Base-by-base conservation (phyloP, 257 asterid genomes). In the Haberlea rhodopensis region DNA sequence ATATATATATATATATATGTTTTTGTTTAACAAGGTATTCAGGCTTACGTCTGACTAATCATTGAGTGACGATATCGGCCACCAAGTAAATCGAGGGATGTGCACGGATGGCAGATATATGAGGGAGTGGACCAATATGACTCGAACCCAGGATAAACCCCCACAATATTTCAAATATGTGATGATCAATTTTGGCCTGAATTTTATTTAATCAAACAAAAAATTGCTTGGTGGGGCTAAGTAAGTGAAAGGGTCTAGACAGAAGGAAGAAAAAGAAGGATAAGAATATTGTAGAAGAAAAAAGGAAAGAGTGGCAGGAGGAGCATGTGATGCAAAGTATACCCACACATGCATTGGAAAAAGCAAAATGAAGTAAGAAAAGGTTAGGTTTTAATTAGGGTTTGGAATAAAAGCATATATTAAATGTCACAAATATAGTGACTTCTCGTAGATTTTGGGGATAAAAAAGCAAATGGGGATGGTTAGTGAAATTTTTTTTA, bases 251-350 rank as follows among this genome's bases (percentile, higher is more conserved):
- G 72, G 70, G 46, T 16, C n/a, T 37, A 73, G 79, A 68, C 75
- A 65, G 27, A 60, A 40, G 66, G 62, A 63, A 24, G 57, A 63
- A 76, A 73, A 69, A 68, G 59, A 66, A 73, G 66, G 85, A 70
- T 67, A 74, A 77, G 79, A 75, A 81, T 72, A 75, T 68, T 73
- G 69, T 46, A 34, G 66, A 31, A 59, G 70, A 76, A 64, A n/a
- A 66, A 75, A 75, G 76, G 69, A 72, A 19, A 34, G 10, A 62
- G 72, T 64, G 75, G 80, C 74, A 61, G 83, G 82, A 78, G 78
- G 67, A 65, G 80, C 85, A 76, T 76, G 81, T 76, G 81, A 76
- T 76, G 46, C 72, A 73, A 73, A 80, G 81, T 55, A 29, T 37
- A 37, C 46, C 71, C 68, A 43, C 77, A 75, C 72, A 74, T 70